phyloP scores from a whole-genome alignment of 495 filamentous ascomycete species.

The Daldinia caldariorum region DNA sequence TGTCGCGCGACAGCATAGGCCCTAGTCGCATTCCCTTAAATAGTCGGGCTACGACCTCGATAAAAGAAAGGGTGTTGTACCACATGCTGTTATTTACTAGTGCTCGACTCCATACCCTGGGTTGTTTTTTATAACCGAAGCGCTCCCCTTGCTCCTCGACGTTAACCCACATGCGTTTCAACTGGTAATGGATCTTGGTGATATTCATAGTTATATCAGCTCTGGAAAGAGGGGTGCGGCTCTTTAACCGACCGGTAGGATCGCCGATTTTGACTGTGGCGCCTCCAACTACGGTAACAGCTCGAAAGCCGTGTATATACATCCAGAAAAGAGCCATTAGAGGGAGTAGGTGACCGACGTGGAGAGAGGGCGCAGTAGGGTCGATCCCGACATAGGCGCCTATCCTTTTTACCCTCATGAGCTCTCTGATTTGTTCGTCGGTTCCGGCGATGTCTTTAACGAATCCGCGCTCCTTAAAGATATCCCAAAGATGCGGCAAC shows the following conservation, averaged over 20 bases:
- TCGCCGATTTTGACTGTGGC: slow-evolving; percentile 89
- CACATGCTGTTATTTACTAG: slow-evolving; percentile 83
- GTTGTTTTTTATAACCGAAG: slow-evolving; percentile 69
- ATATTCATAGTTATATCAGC: slow-evolving; percentile 73
- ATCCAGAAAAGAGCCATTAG: slow-evolving; percentile 96
- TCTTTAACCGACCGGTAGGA: slow-evolving; percentile 77
- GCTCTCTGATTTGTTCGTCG: slow-evolving; percentile 71
- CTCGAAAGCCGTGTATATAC: slow-evolving; percentile 81
- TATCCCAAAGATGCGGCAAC: slow-evolving; percentile 68
- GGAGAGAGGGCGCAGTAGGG: slow-evolving; percentile 88
- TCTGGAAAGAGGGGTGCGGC: slow-evolving; percentile 66
- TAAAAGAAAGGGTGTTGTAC: slow-evolving; percentile 73
- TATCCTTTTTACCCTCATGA: slow-evolving; percentile 75
- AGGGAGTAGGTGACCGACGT: slow-evolving; percentile 91
- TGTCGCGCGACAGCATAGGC: slow-evolving; percentile 88
- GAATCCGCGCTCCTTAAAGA: slow-evolving; percentile 82
- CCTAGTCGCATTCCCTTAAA: slow-evolving; percentile 79
- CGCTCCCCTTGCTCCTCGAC: slow-evolving; percentile 69
- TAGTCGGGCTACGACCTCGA: slow-evolving; percentile 76
- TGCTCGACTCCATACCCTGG: slow-evolving; percentile 67
- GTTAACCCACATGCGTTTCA: slow-evolving; percentile 79
- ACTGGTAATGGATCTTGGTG: slow-evolving; percentile 79
- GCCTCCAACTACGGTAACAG: slow-evolving; percentile 82
- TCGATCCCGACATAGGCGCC: slow-evolving; percentile 92
- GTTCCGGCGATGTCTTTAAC: slow-evolving; percentile 79